phyloP scores from a whole-genome alignment of 2,329 filamentous ascomycete species.

The Lecanosticta acicola region DNA sequence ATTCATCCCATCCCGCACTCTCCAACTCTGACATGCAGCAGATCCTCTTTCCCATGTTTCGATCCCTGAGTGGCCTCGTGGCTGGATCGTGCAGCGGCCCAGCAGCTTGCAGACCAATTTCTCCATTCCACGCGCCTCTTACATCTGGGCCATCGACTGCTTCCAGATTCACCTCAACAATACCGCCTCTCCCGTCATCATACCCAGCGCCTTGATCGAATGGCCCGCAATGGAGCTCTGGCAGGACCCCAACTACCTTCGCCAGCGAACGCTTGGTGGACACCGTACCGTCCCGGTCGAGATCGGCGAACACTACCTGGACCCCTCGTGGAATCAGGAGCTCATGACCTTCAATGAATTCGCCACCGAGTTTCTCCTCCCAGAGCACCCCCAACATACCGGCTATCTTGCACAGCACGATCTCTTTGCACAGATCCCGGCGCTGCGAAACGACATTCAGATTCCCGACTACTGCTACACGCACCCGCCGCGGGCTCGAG shows the following conservation, averaged over 20 bases:
- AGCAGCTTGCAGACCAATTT: slow-evolving; percentile 5
- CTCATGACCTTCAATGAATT: slow-evolving; percentile 72
- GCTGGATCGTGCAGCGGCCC: slow-evolving; percentile 13
- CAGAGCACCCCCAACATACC: slow-evolving; percentile 32
- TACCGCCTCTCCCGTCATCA: slow-evolving; percentile 55
- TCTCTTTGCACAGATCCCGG: slow-evolving; percentile 75
- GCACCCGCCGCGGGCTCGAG: slow-evolving; percentile 51
- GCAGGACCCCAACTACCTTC: slow-evolving; percentile 67
- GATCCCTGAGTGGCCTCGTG: background rate
- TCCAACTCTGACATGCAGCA: background rate
- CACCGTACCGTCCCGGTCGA: slow-evolving; percentile 65
- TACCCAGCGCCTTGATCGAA: slow-evolving; percentile 57
- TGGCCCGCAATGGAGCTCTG: slow-evolving; percentile 82
- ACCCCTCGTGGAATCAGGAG: slow-evolving; percentile 75
- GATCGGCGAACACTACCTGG: slow-evolving; percentile 75
- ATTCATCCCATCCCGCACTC: too few relatives aligned
- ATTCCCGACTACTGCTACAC: slow-evolving; percentile 83
- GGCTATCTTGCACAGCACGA: slow-evolving; percentile 92
- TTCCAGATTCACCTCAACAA: slow-evolving; percentile 30
- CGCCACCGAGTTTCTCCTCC: slow-evolving; percentile 55
- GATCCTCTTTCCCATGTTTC: background rate
- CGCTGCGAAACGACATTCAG: slow-evolving; percentile 66
- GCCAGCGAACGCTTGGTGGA: slow-evolving; percentile 67
- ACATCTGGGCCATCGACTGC: slow-evolving; percentile 17
- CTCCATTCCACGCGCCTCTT: slow-evolving; percentile 8